Base-by-base conservation (phyloP, 2,329 filamentous ascomycete species). In the Aspergillus tamarii region DNA sequence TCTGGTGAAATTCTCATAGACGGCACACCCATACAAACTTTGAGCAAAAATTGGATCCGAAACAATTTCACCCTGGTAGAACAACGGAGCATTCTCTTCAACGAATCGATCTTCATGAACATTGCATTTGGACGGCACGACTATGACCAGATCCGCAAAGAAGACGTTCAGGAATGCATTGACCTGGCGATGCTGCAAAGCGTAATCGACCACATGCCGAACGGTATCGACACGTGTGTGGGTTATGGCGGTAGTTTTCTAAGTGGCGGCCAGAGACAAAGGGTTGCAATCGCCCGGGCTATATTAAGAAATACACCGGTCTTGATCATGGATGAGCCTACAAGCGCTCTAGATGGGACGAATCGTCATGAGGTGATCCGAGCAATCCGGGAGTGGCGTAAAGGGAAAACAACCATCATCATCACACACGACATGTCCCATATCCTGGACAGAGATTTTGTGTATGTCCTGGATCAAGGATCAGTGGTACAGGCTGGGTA, bases 371-470 rank as follows among this genome's bases (percentile, higher is more conserved):
- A 88, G 14, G 85, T 97, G 43, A 89, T 96, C 83, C 86, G 91
- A 48, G 87, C 89, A 0, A 89, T 97, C 59, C 85, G 92, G 9
- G 73, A 84, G 23, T 97, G 93, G 94, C 85, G 95, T 26, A 81
- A 80, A 41, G 89, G 86, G 0, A 95, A 92, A 74, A 97, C 94
- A 0, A 98, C 94, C 0, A 91, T 98, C 58, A 88, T 98, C 68
- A 94, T 98, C 70, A 97, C 95, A 0, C 94, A 98, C 72, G 93
- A 98, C 67, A 85, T 95, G 36, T 85, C 87, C 0, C 91, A 94
- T 68, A 94, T 98, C 11, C 76, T 80, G 5, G 80, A 87, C 0
- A 76, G 88, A 0, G 93, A 98, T 66, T 94, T 90, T 66, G 85
- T 96, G 0, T 96, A 94, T 68, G 85, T 97, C 12, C 81, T 98